Evolutionary conservation across 2,329 filamentous ascomycete genomes (phyloP).

Genomic region (Gaeumannomyces sp.): DNA sequence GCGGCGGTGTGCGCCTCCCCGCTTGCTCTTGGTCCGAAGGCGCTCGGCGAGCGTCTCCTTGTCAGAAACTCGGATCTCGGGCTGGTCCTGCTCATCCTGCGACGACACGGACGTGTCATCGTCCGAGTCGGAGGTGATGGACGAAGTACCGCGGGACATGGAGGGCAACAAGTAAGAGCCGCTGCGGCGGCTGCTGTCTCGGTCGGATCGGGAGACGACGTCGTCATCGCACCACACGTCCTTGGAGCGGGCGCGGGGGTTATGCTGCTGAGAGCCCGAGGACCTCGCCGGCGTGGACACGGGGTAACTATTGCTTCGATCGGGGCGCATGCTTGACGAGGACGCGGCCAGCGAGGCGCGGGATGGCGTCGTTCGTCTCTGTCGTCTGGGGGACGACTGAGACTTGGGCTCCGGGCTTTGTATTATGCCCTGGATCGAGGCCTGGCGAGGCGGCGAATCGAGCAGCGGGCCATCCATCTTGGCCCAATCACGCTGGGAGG

Average conservation of each 20-base stretch:
- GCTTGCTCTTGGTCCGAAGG: conserved; percentile 10
- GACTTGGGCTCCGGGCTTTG: conserved; percentile 17
- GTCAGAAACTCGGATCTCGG: conserved; percentile 14
- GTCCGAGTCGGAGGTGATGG: conserved; percentile 32
- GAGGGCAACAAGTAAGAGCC: conserved; percentile 28
- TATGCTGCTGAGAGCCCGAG: conserved; percentile 16
- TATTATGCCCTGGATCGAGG: conserved; percentile 21
- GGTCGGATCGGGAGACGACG: conserved; percentile 19
- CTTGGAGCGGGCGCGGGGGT: conserved; percentile 13
- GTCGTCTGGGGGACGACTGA: conserved; percentile 15
- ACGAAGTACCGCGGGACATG: conserved; percentile 28
- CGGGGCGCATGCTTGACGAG: conserved; percentile 23
- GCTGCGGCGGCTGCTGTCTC: conserved; percentile 20
- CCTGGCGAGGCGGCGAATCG: conserved; percentile 23
- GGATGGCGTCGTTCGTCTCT: conserved; percentile 13
- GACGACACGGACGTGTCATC: conserved; percentile 31
- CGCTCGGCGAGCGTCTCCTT: conserved; percentile 15
- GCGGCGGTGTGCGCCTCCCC: conserved; percentile 3
- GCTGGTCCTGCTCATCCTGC: conserved; percentile 24
- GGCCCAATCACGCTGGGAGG: conserved; percentile 22
- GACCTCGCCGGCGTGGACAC: conserved; percentile 15
- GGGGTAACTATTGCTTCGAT: conserved; percentile 14
- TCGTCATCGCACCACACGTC: conserved; percentile 18
- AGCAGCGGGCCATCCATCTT: conserved; percentile 18
- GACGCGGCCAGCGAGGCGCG: conserved; percentile 18